Evolutionary conservation across 257 asterid genomes (phyloP).

Genomic region (Penstemon newberryi): DNA sequence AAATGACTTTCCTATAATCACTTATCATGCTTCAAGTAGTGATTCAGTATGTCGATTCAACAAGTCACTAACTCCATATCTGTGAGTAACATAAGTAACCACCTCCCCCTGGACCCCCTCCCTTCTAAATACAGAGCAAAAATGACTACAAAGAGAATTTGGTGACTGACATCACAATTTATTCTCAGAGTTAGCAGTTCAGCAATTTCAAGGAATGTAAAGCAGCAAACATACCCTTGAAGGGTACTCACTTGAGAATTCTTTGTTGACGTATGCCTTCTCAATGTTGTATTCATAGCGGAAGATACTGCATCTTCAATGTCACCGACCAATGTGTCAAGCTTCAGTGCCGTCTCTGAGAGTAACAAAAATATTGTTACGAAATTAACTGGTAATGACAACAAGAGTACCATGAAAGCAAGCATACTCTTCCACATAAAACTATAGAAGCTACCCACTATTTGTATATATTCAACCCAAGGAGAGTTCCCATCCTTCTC

Average conservation of each 20-base stretch:
- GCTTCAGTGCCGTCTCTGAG: slow-evolving; percentile 86
- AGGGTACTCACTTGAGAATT: slow-evolving; percentile 65
- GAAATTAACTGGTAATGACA: slow-evolving; percentile 15
- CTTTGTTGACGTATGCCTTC: slow-evolving; percentile 53
- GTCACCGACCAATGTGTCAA: slow-evolving; percentile 86
- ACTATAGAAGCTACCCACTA: slow-evolving; percentile 5
- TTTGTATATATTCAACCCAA: slow-evolving; percentile 1
- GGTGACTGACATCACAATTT: too few relatives aligned
- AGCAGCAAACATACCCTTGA: slow-evolving; percentile 19
- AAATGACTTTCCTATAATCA: background rate
- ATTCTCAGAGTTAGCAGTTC: slow-evolving; percentile 7
- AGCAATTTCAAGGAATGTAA: slow-evolving; percentile 18
- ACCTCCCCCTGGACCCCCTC: too few relatives aligned
- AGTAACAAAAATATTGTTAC: slow-evolving; percentile 28
- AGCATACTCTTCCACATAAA: slow-evolving; percentile 14
- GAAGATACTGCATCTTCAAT: slow-evolving; percentile 91
- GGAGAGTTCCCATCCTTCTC: background rate
- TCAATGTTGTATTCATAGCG: slow-evolving; percentile 57
- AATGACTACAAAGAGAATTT: background rate
- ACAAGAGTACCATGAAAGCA: slow-evolving; percentile 23
- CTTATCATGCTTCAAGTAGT: background rate
- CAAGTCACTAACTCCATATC: background rate
- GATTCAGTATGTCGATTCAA: slow-evolving; percentile 16
- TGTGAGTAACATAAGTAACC: background rate
- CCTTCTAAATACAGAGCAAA: background rate